Conservation (phyloP, 768 basidiomycete genomes). For the Pholiota microspora region DNA sequence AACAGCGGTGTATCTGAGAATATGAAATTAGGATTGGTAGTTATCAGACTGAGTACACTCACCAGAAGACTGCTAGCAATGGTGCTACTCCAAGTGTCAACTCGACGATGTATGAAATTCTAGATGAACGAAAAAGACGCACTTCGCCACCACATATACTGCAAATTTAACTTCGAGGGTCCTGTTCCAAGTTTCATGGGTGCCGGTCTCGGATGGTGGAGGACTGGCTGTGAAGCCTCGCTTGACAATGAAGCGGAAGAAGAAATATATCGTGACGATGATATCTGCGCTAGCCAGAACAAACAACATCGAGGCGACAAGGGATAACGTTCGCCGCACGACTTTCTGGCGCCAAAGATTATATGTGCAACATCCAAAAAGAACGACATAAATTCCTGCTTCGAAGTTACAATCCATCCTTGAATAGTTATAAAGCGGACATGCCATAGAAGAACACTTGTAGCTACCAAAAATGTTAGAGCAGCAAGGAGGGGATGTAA, state of each 20-base stretch:
- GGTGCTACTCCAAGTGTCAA: constrained; percentile 13
- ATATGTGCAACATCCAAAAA: constrained; percentile 16
- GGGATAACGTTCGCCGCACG: constrained; percentile 10
- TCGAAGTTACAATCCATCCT: not conserved
- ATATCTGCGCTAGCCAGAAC: constrained; percentile 21
- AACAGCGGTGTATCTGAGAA: constrained; percentile 19
- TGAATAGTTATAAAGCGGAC: not conserved
- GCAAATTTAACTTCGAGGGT: constrained; percentile 20
- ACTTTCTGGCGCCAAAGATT: constrained; percentile 12
- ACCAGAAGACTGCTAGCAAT: constrained; percentile 21
- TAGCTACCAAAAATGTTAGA: constrained; percentile 9
- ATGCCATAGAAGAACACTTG: constrained; percentile 22
- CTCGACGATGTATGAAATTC: not conserved
- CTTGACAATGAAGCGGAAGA: constrained; percentile 19
- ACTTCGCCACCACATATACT: constrained; percentile 21
- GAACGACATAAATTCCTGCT: constrained; percentile 20
- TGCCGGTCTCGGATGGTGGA: not conserved
- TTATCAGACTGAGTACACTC: not conserved
- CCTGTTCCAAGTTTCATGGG: constrained; percentile 14
- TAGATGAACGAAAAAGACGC: not conserved
- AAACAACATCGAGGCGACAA: constrained; percentile 15
- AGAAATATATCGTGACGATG: constrained; percentile 19
- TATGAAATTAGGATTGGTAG: not conserved
- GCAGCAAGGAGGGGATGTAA: not conserved
- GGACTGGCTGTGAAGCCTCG: not conserved